phyloP scores from a whole-genome alignment of 345 rosid genomes.

The Eucalyptus decipiens region DNA sequence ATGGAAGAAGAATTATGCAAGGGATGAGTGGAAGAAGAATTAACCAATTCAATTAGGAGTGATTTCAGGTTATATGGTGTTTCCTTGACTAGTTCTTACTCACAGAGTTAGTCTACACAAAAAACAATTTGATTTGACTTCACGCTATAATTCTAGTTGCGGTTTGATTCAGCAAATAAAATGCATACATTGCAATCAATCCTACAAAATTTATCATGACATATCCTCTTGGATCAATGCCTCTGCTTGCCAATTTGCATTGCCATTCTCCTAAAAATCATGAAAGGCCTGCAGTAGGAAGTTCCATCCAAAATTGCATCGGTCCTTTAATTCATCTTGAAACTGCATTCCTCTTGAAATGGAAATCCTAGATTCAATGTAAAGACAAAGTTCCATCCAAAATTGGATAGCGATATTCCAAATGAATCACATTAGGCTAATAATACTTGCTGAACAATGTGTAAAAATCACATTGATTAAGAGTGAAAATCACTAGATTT shows the following conservation, averaged over 20 bases:
- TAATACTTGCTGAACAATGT: too few species aligned
- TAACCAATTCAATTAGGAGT: background rate
- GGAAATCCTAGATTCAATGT: background rate
- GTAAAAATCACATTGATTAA: too few species aligned
- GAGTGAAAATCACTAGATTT: too few species aligned
- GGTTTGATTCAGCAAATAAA: background rate
- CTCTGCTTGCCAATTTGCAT: background rate
- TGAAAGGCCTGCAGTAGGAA: background rate
- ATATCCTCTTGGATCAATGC: background rate
- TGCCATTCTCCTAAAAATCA: background rate
- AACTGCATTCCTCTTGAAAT: background rate
- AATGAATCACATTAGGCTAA: too few species aligned
- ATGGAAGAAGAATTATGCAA: background rate
- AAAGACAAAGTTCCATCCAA: background rate
- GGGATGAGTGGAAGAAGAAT: background rate
- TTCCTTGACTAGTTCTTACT: background rate
- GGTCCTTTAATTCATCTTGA: background rate
- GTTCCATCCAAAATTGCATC: background rate
- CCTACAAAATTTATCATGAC: background rate
- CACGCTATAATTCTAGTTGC: background rate
- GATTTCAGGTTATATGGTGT: background rate
- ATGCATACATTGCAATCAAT: background rate
- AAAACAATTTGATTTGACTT: background rate
- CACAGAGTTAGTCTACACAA: background rate
- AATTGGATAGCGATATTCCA: too few species aligned